Evolutionary conservation across 2,329 filamentous ascomycete genomes (phyloP).

Genomic region (Hypocrella siamensis): DNA sequence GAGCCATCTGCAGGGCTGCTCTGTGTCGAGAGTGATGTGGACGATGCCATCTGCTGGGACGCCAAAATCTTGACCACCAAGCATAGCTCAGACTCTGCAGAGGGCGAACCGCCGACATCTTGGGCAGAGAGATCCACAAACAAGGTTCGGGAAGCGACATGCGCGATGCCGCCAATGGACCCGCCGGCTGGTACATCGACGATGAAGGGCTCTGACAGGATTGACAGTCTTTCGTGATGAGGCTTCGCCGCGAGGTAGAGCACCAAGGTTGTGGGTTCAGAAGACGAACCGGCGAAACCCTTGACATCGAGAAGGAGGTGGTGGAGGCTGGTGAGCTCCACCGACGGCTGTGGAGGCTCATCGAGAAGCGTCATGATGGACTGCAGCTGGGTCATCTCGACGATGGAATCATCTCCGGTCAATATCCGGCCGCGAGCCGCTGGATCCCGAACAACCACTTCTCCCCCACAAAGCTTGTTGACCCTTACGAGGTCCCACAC

Average conservation of each 20-base stretch:
- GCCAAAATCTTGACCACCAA: conserved; percentile 69
- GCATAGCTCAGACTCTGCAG: conserved; percentile 59
- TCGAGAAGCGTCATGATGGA: conserved; percentile 92
- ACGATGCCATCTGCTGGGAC: conserved; percentile 29
- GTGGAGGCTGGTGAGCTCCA: conserved; percentile 59
- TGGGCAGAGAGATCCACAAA: conserved; percentile 73
- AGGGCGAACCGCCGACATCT: conserved; percentile 48
- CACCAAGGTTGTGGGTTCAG: conserved; percentile 60
- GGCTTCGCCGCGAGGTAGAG: conserved; percentile 64
- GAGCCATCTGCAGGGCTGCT: conserved; percentile 26
- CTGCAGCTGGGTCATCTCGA: conserved; percentile 81
- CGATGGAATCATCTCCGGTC: conserved; percentile 83
- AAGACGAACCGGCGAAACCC: conserved; percentile 60
- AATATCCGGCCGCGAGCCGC: conserved; percentile 68
- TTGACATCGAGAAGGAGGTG: conserved; percentile 75
- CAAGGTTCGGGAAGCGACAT: conserved; percentile 61
- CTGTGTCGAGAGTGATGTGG: conserved; percentile 34
- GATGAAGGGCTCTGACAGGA: conserved; percentile 70
- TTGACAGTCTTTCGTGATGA: conserved; percentile 43
- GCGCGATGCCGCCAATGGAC: conserved; percentile 47
- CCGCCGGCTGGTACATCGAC: conserved; percentile 65
- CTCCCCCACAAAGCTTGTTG: conserved; percentile 85
- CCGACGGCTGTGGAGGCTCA: conserved; percentile 52
- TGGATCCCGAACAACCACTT: conserved; percentile 89
- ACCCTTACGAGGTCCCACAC: conserved; percentile 92